Base-by-base conservation (phyloP, 441 rosid genomes). In the Populus hybrid region DNA sequence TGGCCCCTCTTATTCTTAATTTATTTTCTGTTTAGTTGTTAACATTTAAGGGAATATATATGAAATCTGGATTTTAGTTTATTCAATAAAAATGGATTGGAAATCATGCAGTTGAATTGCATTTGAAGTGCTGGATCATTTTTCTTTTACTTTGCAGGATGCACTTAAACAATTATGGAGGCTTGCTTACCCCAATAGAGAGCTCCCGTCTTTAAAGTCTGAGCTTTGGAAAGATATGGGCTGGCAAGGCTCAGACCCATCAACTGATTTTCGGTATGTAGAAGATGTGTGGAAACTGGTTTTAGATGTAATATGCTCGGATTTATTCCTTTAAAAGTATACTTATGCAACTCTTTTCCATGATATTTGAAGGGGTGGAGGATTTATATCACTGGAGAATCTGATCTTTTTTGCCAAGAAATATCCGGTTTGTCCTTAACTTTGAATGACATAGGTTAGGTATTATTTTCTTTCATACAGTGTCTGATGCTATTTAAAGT, bases 161-260 rank as follows among this genome's bases (percentile, higher is more conserved):
- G 98, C 95, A 21, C 96, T 94, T 76, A 91, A 83, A 87, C 90
- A 90, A 64, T 81, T 96, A 16, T 96, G 99, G 99, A 91, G 88
- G 82, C 82, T 96, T 83, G 93, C 99, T 66, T 96, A 89, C 87
- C 98, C 98, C 71, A 83, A 85, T 74, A 88, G 98, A 82, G 89
- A 89, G 82, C 88, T 94, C 71, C 98, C 98, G 73, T 82, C 96
- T 79, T 89, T 96, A 68, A 93, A 93, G 82, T 93, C 98, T 1
- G 94, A 92, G 79, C 89, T 94, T 68, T 96, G 99, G 99, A 96
- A 96, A 83, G 96, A 96, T 45, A 96, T 96, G 98, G 98, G 99
- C 5, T 96, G 99, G 99, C 99, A 96, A 86, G 99, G 99, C 74
- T 82, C 93, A 24, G 98, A 96, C 80, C 99, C 99, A 68, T 94